These are phyloP conservation scores for Dicorynia guianensis DNA, from an alignment of 306 rosid genomes.

Conservation along the genomic window DNA sequence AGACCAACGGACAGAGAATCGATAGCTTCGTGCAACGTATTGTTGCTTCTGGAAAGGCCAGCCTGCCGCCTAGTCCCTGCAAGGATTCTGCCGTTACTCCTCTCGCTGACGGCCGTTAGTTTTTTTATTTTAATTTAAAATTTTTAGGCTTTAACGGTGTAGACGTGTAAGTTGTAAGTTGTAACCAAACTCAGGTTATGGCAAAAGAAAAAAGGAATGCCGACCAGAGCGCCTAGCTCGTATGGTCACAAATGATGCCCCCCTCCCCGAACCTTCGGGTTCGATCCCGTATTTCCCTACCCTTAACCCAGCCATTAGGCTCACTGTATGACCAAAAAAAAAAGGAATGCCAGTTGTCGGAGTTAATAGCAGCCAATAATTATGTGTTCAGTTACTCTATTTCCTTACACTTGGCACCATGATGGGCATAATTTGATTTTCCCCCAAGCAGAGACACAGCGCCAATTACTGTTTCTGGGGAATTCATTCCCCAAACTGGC, in stretches of 20 bases:
- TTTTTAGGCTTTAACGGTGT: slow-evolving; percentile 26
- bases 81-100: slow-evolving; percentile 68
- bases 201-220: neutral
- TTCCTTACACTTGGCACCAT: neutral
- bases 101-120: slow-evolving; percentile 49
- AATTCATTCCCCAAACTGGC: slow-evolving; percentile 33
- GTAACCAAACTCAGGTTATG: slow-evolving; percentile 28
- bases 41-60: slow-evolving; percentile 79
- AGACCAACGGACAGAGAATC: slow-evolving; percentile 85
- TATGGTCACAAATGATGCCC: too few species aligned
- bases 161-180: slow-evolving; percentile 23
- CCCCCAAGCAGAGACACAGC: neutral
- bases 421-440: too few species aligned
- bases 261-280: too few species aligned
- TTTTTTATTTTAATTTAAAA: neutral
- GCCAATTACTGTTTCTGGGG: slow-evolving; percentile 34
- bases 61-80: slow-evolving; percentile 93
- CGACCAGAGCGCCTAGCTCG: too few species aligned
- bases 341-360: slow-evolving; percentile 25
- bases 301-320: too few species aligned
- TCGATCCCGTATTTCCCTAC: too few species aligned
- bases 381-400: neutral
- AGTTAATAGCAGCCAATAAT: slow-evolving; percentile 12
- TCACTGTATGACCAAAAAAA: neutral
- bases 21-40: slow-evolving; percentile 78